Base-by-base conservation (phyloP, 2,329 filamentous ascomycete species). In the Amauroascus verrucosus region DNA sequence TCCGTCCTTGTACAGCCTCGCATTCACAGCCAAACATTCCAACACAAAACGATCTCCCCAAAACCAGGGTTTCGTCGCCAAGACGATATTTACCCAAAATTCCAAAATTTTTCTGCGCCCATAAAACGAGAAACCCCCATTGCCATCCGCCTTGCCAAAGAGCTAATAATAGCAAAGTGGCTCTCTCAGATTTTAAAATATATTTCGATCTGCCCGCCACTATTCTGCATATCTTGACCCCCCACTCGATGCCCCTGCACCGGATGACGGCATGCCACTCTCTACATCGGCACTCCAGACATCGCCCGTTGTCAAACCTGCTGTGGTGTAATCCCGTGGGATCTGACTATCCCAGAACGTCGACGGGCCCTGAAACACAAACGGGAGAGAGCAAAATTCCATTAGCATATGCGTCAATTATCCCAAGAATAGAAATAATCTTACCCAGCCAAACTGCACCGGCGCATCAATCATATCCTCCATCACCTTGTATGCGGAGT, bases 371-470 rank as follows among this genome's bases (percentile, higher is more conserved):
- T 43, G 13, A 16, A 35, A 11, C 5, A 7, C 3, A 40, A 40
- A 20, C n/a, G 9, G 4, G 5, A 14, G n/a, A n/a, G n/a, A n/a
- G n/a, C n/a, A 20, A 9, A 16, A 43, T 5, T 14, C 2, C 22
- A 24, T 43, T 43, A 43, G 38, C n/a, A 47, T 16, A 47, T 38
- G 3, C n/a, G 18, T 9, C 5, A 5, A 43, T 5, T 9, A 13
- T 11, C 11, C 33, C 6, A 49, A 20, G 24, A 49, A 8, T 13
- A 28, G 24, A 35, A 41, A 43, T 6, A 41, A 20, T 37, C 46
- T 45, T 32, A 54, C 52, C 52, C 52, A 54, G 26, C 48, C 52
- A 38, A 38, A 9, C 14, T 49, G 16, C 13, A 44, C 16, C 41
- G 52, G 52, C 38, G 16, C 38, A 38, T 38, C 37, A 3, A 44